Conservation (phyloP, 2,329 filamentous ascomycete species). For the Colletotrichum sp. region DNA sequence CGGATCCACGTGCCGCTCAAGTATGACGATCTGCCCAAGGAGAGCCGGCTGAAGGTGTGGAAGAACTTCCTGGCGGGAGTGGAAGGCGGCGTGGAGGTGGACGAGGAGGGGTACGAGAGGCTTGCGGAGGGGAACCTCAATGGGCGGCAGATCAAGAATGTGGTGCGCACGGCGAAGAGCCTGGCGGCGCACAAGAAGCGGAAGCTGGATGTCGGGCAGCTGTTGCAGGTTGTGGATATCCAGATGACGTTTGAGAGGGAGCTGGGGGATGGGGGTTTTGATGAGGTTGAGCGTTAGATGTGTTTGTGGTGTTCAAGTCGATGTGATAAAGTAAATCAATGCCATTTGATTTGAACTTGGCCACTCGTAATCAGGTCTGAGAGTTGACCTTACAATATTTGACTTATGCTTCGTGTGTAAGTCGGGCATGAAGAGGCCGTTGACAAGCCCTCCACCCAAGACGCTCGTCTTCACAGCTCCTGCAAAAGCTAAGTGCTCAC, state of each 20-base stretch:
- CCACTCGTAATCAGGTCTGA: no score
- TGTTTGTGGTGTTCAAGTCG: not conserved
- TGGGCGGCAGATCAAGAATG: slow-evolving; percentile 82
- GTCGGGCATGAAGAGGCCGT: no score
- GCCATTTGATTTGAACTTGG: not conserved
- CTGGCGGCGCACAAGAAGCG: slow-evolving; percentile 73
- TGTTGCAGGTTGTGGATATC: slow-evolving; percentile 81
- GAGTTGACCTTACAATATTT: no score
- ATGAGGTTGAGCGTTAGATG: not conserved
- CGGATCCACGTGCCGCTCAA: slow-evolving; percentile 85
- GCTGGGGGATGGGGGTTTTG: slow-evolving; percentile 40
- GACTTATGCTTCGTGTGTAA: no score
- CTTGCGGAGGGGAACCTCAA: slow-evolving; percentile 71
- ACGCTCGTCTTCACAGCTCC: no score
- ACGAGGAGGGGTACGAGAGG: slow-evolving; percentile 55
- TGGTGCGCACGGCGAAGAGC: slow-evolving; percentile 81
- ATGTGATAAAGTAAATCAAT: no score
- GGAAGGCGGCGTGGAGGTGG: slow-evolving; percentile 31
- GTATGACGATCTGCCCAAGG: slow-evolving; percentile 75
- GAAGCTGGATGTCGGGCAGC: slow-evolving; percentile 58
- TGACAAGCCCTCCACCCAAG: no score
- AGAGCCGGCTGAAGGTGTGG: slow-evolving; percentile 61
- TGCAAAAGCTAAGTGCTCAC: no score
- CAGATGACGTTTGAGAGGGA: slow-evolving; percentile 84
- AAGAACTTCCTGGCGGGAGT: slow-evolving; percentile 7